Percentiles rank a stretch among this genome's conserved stretches.
These are phyloP conservation scores for Aspergillus latus DNA, from an alignment of 2,329 filamentous ascomycete genomes.

Conservation along the genomic window DNA sequence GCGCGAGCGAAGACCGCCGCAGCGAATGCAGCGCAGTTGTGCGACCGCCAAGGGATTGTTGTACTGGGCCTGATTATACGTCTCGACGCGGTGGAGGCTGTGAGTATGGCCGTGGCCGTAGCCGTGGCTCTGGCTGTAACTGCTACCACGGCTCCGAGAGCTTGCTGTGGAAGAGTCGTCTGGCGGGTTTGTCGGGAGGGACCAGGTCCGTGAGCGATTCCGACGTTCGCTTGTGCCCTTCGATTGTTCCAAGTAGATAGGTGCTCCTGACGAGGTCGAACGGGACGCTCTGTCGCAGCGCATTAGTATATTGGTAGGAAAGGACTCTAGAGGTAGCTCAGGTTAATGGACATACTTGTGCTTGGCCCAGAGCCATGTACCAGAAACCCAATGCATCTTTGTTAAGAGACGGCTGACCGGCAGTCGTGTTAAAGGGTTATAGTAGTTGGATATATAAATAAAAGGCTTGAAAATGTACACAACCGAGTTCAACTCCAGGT, in stretches of 20 bases:
- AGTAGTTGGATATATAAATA: neutral
- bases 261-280: neutral
- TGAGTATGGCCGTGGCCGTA: neutral
- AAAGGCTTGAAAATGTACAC: neutral
- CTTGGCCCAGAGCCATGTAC: conserved; percentile 5
- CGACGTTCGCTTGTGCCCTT: neutral
- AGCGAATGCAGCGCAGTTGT: conserved; percentile 1
- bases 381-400: conserved; percentile 5
- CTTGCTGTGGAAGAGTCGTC: neutral
- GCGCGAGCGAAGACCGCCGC: conserved; percentile 2
- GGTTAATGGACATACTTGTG: neutral
- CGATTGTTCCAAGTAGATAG: neutral
- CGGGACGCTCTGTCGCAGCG: neutral
- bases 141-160: neutral
- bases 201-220: neutral
- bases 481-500: neutral
- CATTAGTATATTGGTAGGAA: neutral
- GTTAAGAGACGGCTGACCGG: neutral
- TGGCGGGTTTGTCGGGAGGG: neutral
- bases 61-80: neutral
- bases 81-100: neutral
- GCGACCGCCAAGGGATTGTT: neutral
- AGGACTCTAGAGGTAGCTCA: neutral
- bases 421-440: neutral
- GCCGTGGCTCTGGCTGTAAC: neutral